Conservation (phyloP, 179 eudicot genomes). For the Nepenthes alata region DNA sequence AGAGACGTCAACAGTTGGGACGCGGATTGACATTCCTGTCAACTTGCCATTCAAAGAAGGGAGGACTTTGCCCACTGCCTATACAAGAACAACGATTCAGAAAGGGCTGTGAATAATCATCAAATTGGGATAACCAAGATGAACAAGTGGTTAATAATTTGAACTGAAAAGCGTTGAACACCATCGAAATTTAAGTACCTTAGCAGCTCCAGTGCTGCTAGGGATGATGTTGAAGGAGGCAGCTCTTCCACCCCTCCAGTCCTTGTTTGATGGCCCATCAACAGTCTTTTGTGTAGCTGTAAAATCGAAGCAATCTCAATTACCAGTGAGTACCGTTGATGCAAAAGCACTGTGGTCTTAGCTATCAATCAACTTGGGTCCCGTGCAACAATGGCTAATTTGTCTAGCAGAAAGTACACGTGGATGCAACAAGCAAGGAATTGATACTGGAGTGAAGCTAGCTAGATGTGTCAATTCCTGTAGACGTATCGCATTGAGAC, state of each 20-base stretch:
- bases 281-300: slow-evolving; percentile 61
- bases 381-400: too few species aligned
- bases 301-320: background rate
- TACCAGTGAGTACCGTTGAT: too few species aligned
- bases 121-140: too few species aligned
- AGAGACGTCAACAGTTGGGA: slow-evolving; percentile 63
- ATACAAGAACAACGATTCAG: background rate
- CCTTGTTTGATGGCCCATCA: slow-evolving; percentile 31
- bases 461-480: too few species aligned
- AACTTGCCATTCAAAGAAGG: slow-evolving; percentile 62
- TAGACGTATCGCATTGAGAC: too few species aligned
- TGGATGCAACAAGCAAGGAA: too few species aligned
- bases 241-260: slow-evolving; percentile 45
- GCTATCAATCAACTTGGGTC: too few species aligned
- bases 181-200: slow-evolving; percentile 19
- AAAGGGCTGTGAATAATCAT: too few species aligned
- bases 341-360: too few species aligned
- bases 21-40: slow-evolving; percentile 67
- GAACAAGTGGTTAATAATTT: background rate
- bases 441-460: too few species aligned
- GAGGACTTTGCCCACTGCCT: slow-evolving; percentile 70
- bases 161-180: too few species aligned
- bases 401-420: too few species aligned
- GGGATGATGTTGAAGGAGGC: slow-evolving; percentile 54
- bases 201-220: slow-evolving; percentile 59